These are phyloP conservation scores for Cladosporium sp. DNA, from an alignment of 2,329 filamentous ascomycete genomes.

Conservation along the genomic window DNA sequence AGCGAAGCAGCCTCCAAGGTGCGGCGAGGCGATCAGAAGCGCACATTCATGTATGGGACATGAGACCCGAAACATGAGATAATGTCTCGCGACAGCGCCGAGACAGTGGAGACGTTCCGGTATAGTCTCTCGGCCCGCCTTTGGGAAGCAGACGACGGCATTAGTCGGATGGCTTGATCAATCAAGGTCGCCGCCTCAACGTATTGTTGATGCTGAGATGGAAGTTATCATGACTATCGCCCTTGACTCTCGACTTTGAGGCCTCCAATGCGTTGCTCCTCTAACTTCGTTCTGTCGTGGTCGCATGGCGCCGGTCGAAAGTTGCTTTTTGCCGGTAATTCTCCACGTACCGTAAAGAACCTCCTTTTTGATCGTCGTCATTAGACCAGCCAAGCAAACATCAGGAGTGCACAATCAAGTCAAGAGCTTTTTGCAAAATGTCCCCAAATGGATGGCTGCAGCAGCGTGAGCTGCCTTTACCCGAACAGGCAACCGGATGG, in stretches of 20 bases:
- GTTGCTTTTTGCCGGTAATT: background rate
- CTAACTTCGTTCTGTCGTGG: background rate
- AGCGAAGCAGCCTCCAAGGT: background rate
- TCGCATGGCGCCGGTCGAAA: background rate
- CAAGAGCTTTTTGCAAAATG: background rate
- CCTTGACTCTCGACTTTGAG: background rate
- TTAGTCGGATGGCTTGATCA: background rate
- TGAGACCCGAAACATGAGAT: background rate
- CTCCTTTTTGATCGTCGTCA: background rate
- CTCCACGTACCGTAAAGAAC: background rate
- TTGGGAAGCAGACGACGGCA: background rate
- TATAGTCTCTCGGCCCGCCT: background rate
- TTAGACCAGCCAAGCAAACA: background rate
- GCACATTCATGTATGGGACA: conserved; percentile 12
- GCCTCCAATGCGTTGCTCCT: background rate
- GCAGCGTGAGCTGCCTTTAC: background rate
- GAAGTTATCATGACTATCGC: background rate
- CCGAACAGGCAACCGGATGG: background rate
- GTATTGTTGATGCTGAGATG: background rate
- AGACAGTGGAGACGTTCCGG: background rate
- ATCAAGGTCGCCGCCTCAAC: background rate
- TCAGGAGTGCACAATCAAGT: background rate
- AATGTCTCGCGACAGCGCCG: background rate
- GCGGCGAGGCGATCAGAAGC: conserved; percentile 5
- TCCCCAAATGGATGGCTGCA: background rate